phyloP scores from a whole-genome alignment of 1,284 basidiomycete genomes.

The Phellinidium pouzarii region DNA sequence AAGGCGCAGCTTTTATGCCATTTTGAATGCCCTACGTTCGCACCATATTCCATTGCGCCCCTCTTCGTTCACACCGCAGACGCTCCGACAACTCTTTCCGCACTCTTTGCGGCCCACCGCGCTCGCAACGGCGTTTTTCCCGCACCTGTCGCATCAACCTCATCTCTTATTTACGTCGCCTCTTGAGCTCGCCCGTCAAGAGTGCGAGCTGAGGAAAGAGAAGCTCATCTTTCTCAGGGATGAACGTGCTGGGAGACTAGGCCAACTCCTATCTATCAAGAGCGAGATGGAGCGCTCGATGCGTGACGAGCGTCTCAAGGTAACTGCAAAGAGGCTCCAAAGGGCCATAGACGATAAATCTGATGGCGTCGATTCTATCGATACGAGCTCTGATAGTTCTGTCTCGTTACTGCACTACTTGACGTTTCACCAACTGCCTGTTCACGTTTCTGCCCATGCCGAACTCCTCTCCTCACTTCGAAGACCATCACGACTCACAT shows the following conservation, averaged over 20 bases:
- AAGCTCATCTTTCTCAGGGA: conserved; percentile 56
- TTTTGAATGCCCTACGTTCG: conserved; percentile 40
- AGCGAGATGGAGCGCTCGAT: conserved; percentile 29
- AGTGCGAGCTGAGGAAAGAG: conserved; percentile 53
- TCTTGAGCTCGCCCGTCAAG: conserved; percentile 50
- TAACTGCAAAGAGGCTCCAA: background rate
- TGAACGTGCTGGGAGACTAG: conserved; percentile 55
- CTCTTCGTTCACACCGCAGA: conserved; percentile 44
- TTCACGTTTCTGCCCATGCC: conserved; percentile 28
- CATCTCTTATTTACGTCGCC: conserved; percentile 34
- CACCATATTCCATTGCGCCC: conserved; percentile 42
- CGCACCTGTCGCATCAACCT: conserved; percentile 32
- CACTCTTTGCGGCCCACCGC: conserved; percentile 37
- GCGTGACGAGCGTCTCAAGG: conserved; percentile 7
- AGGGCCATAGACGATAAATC: background rate
- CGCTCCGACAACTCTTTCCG: conserved; percentile 45
- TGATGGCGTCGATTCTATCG: background rate
- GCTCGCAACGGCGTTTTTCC: conserved; percentile 54
- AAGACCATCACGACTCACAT: conserved; percentile 52
- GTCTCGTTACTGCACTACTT: conserved; percentile 19
- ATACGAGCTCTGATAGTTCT: background rate
- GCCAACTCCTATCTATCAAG: conserved; percentile 49
- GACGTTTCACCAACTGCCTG: conserved; percentile 25
- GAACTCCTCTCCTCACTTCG: conserved; percentile 35
- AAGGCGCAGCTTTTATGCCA: conserved; percentile 32